Conservation (phyloP, 805 yeast species). For the Wickerhamiella australiensis region DNA sequence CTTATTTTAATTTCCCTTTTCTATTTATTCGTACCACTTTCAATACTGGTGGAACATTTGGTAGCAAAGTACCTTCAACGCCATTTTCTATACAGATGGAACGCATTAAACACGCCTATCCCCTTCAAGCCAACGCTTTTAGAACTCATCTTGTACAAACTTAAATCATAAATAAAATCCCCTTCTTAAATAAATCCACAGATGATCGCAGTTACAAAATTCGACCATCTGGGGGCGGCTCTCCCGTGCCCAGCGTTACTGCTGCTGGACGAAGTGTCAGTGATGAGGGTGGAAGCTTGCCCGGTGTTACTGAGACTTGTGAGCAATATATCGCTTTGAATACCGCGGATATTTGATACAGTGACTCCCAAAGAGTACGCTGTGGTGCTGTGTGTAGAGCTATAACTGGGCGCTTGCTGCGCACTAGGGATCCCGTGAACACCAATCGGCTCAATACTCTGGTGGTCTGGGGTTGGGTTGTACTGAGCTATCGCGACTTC, state of each 20-base stretch:
- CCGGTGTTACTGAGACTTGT: neutral
- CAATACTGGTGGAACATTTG: neutral
- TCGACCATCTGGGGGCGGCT: neutral
- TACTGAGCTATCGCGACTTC: slow-evolving; percentile 48
- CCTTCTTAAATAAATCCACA: neutral
- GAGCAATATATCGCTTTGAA: neutral
- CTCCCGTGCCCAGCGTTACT: neutral
- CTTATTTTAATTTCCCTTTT: neutral
- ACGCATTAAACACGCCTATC: neutral
- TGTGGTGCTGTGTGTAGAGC: slow-evolving; percentile 16
- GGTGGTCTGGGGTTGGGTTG: slow-evolving; percentile 11
- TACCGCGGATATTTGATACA: slow-evolving; percentile 14
- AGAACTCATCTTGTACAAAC: neutral
- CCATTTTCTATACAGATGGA: neutral
- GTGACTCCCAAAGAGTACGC: slow-evolving; percentile 2
- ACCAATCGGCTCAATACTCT: slow-evolving; percentile 15
- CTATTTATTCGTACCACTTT: neutral
- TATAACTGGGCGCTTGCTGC: slow-evolving; percentile 21
- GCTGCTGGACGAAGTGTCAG: neutral
- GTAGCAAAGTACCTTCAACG: neutral
- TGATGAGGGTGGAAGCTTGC: neutral
- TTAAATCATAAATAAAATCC: neutral
- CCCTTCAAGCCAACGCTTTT: neutral
- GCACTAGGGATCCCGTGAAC: slow-evolving; percentile 26
- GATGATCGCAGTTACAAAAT: neutral